Conservation (phyloP, 129 eudicot species). For the Pittosporum tobira region DNA sequence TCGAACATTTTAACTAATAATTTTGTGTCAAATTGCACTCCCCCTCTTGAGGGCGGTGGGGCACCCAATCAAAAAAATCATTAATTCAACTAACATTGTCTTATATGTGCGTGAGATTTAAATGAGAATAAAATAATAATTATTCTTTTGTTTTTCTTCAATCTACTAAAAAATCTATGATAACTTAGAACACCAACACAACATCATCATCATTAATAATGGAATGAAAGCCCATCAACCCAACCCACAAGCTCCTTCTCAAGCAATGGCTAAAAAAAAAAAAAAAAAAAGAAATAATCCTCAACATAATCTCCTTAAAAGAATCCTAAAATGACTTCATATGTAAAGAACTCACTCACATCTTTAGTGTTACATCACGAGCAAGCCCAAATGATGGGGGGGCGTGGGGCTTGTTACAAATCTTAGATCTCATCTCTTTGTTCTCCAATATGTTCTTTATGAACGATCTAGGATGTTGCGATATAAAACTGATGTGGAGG, state of each 20-base stretch:
- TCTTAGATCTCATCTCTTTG: slow-evolving; percentile 81
- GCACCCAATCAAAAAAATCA: too few relatives aligned
- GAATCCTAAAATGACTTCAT: slow-evolving; percentile 75
- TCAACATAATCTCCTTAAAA: slow-evolving; percentile 55
- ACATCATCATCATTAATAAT: slow-evolving; percentile 24
- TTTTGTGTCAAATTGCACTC: too few relatives aligned
- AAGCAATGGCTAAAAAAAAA: slow-evolving; percentile 98
- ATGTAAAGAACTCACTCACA: slow-evolving; percentile 53
- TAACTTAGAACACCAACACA: slow-evolving; percentile 18
- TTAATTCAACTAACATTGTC: too few relatives aligned
- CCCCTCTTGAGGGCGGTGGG: too few relatives aligned
- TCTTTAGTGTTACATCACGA: slow-evolving; percentile 35
- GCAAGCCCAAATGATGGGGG: too few relatives aligned
- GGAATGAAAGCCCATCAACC: slow-evolving; percentile 56
- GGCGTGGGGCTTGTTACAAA: slow-evolving; percentile 28
- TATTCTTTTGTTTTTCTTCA: too few relatives aligned
- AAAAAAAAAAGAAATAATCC: slow-evolving; percentile 69
- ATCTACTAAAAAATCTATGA: slow-evolving; percentile 15
- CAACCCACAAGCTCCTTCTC: slow-evolving; percentile 88
- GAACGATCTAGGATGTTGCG: slow-evolving; percentile 77
- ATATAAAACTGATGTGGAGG: slow-evolving; percentile 59
- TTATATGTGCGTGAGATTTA: too few relatives aligned
- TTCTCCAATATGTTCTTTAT: slow-evolving; percentile 56
- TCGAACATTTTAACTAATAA: too few relatives aligned
- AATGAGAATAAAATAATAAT: too few relatives aligned